A percentile compares a stretch with the other conserved stretches of the same genome.
Conservation (phyloP, 2,329 filamentous ascomycete genomes). For the Leptographium flavum region DNA sequence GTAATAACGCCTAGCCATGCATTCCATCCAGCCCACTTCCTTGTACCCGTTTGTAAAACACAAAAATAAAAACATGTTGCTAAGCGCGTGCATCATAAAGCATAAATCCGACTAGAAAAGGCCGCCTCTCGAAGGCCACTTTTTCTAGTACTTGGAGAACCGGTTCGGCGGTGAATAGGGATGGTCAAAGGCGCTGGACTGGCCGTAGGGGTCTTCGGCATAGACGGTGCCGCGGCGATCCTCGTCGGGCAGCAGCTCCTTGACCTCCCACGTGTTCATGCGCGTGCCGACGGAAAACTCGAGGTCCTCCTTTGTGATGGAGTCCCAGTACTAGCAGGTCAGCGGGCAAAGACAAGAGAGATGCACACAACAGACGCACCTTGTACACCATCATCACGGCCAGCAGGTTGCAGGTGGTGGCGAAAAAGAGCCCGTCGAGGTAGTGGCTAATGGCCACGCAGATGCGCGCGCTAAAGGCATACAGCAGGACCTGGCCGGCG, state of each 20-base stretch:
- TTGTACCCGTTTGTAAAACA: no score
- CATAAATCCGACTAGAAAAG: not conserved
- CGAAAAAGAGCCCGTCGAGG: conserved; percentile 85
- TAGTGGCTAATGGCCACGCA: conserved; percentile 82
- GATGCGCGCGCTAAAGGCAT: conserved; percentile 74
- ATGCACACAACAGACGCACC: conserved; percentile 34
- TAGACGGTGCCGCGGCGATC: conserved; percentile 63
- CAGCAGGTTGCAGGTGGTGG: conserved; percentile 82
- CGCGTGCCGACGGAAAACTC: conserved; percentile 95
- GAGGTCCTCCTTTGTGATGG: conserved; percentile 93
- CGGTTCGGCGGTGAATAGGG: conserved; percentile 31
- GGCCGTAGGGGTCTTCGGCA: conserved; percentile 50
- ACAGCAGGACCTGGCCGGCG: conserved; percentile 81
- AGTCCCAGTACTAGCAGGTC: conserved; percentile 81
- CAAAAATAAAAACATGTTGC: no score
- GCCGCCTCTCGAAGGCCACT: not conserved
- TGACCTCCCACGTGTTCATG: conserved; percentile 97
- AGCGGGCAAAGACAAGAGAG: not conserved
- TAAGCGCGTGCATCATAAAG: not conserved
- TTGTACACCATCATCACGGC: conserved; percentile 99
- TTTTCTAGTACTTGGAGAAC: conserved; percentile 30
- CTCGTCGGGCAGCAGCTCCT: conserved; percentile 73
- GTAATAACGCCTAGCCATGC: no score
- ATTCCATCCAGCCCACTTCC: no score
- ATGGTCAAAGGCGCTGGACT: conserved; percentile 38